A percentile compares a stretch with the other conserved stretches of the same genome.
These are phyloP conservation scores for Crassisporium funariophilum DNA, from an alignment of 768 basidiomycete species.

Conservation along the genomic window DNA sequence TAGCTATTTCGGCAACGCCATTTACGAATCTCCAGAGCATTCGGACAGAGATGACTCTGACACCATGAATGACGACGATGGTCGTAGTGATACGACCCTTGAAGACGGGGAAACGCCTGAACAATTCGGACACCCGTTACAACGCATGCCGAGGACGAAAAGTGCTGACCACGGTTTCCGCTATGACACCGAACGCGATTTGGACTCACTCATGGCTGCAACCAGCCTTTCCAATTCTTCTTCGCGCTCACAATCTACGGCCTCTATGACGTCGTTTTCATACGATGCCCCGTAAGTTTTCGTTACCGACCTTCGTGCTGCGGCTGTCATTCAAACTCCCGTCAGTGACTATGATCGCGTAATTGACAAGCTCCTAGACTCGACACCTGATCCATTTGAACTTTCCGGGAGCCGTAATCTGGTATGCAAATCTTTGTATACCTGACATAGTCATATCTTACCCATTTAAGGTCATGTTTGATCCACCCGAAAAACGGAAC, in stretches of 20 bases:
- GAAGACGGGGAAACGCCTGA: conserved; percentile 26
- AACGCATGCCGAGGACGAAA: conserved; percentile 34
- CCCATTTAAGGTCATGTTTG: conserved; percentile 31
- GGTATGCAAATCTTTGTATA: no score
- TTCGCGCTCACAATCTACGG: conserved; percentile 21
- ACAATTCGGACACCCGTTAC: conserved; percentile 34
- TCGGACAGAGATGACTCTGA: conserved; percentile 20
- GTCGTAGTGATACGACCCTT: conserved; percentile 33
- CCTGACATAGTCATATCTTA: conserved; percentile 1
- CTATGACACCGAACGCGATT: conserved; percentile 18
- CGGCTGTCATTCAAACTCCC: conserved; percentile 3
- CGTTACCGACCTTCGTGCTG: background rate
- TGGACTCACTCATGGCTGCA: conserved; percentile 21
- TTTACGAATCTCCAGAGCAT: conserved; percentile 24
- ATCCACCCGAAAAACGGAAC: conserved; percentile 19
- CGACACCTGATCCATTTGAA: conserved; percentile 23
- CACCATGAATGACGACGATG: conserved; percentile 15
- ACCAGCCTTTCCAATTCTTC: conserved; percentile 18
- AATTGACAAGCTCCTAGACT: conserved; percentile 21
- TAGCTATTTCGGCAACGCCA: conserved; percentile 18
- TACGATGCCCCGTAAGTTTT: conserved; percentile 7
- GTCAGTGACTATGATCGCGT: conserved; percentile 23
- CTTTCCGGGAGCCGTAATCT: conserved; percentile 19
- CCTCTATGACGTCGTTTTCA: conserved; percentile 19
- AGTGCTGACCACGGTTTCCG: conserved; percentile 26